Base-by-base conservation (phyloP, 805 yeast genomes). In the Barnettozyma sp. region DNA sequence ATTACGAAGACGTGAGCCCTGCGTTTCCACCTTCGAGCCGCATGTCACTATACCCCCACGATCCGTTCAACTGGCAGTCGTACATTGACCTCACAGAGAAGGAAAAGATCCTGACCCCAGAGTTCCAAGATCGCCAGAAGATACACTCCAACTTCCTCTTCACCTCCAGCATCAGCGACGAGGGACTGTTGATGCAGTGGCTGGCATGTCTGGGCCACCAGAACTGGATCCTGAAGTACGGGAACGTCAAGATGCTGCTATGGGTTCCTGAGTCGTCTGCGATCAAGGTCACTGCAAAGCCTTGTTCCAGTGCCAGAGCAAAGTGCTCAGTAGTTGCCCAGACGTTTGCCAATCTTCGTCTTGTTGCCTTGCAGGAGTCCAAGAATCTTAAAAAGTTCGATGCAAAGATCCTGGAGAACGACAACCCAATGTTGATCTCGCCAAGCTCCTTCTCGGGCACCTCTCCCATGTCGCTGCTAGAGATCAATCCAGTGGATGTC, bases 221-320 rank as follows among this genome's bases (percentile, higher is more conserved):
- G 33, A 82, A 82, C 50, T 85, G 95, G 95, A 54, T 84, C 7
- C 79, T 77, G 43, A 64, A 66, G 45, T 82, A 70, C 56, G 83
- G 94, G 7, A 69, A 81, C 33, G 88, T 87, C 3, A 67, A 84
- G 42, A 73, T 85, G 78, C 59, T 88, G 17, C 58, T 82, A 12
- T 74, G 88, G 76, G 64, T 79, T 15, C 75, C 78, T 4, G 73
- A 78, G 6, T 34, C 62, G 0, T 75, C 83, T 5, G 81, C 82
- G 5, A 58, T 61, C 40, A 81, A 83, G 54, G 64, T 84, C 23
- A 52, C 82, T 30, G 76, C 90, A 0, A 68, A 67, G 0, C 65
- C 75, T 1, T 72, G 73, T 1, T 65, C 70, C 22, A 45, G 49
- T 10, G 62, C 65, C 36, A 66, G 95, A 41, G 68, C 77, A 34